Evolutionary conservation across 2,329 filamentous ascomycete species (phyloP).

Genomic region (Leptographium radiaticola): DNA sequence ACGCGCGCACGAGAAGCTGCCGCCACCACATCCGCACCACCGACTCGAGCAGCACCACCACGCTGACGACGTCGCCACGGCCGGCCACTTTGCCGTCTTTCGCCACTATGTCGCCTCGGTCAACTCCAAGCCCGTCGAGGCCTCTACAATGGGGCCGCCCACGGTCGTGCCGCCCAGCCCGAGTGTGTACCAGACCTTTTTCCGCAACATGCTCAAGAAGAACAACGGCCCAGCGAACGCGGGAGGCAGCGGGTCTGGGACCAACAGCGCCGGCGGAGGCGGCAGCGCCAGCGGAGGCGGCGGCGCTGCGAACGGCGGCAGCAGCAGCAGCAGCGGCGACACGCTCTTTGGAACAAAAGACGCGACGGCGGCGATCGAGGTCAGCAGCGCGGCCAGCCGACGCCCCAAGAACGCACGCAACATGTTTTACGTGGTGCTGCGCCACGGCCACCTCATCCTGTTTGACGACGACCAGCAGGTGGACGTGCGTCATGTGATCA

Average conservation of each 20-base stretch:
- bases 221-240: slow-evolving; percentile 26
- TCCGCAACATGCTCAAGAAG: slow-evolving; percentile 86
- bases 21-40: slow-evolving; percentile 36
- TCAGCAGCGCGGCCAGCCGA: slow-evolving; percentile 33
- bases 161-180: slow-evolving; percentile 70
- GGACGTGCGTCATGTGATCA: slow-evolving; percentile 92
- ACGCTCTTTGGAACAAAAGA: background rate
- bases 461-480: slow-evolving; percentile 93
- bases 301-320: background rate
- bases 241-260: background rate
- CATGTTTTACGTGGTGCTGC: slow-evolving; percentile 83
- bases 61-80: slow-evolving; percentile 60
- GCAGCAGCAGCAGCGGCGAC: background rate
- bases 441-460: slow-evolving; percentile 93
- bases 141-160: slow-evolving; percentile 60
- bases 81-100: slow-evolving; percentile 91
- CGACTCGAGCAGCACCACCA: slow-evolving; percentile 25
- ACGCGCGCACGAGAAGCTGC: slow-evolving; percentile 18
- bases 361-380: slow-evolving; percentile 27
- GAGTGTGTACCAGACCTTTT: slow-evolving; percentile 97
- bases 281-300: slow-evolving; percentile 13
- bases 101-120: slow-evolving; percentile 84
- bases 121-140: slow-evolving; percentile 84
- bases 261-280: slow-evolving; percentile 12
- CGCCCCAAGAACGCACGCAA: slow-evolving; percentile 60